Evolutionary conservation across 495 filamentous ascomycete genomes (phyloP).

Genomic region (Hypoxylon rickii): DNA sequence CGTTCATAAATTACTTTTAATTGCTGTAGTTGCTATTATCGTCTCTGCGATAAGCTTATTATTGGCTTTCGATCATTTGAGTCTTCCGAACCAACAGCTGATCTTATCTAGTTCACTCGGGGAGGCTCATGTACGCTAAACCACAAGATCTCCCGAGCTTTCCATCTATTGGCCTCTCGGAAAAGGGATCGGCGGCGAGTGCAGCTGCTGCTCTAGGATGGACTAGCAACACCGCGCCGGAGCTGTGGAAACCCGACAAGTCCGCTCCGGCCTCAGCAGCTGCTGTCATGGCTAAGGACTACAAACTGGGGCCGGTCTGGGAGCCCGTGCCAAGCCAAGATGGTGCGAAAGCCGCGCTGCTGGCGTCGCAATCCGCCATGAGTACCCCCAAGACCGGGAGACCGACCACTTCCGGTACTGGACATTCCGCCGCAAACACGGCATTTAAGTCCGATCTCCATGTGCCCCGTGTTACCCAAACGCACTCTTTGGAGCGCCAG

Average conservation of each 20-base stretch:
- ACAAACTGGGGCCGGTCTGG: conserved; percentile 59
- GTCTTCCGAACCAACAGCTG: conserved; percentile 19
- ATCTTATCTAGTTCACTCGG: conserved; percentile 45
- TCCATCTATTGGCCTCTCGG: conserved; percentile 64
- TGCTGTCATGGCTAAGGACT: conserved; percentile 69
- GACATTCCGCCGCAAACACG: conserved; percentile 63
- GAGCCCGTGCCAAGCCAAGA: conserved; percentile 60
- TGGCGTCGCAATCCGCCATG: conserved; percentile 67
- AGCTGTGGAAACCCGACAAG: conserved; percentile 63
- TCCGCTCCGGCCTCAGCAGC: conserved; percentile 67
- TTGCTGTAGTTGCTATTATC: background rate
- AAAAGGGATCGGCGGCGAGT: conserved; percentile 68
- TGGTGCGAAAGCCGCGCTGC: conserved; percentile 72
- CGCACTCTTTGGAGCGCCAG: conserved; percentile 42
- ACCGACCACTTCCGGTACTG: conserved; percentile 44
- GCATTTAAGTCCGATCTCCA: conserved; percentile 49
- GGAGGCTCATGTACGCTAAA: conserved; percentile 69
- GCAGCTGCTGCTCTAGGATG: conserved; percentile 76
- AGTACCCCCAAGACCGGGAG: conserved; percentile 49
- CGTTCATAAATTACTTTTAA: background rate
- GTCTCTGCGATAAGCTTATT: too few species aligned
- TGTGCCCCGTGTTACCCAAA: conserved; percentile 11
- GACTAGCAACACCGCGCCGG: conserved; percentile 64
- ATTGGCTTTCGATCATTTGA: background rate
- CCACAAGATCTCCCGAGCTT: conserved; percentile 69